Percentiles rank a stretch among this genome's conserved stretches.
These are phyloP conservation scores for Taphrina deformans DNA, from an alignment of 1,139 yeast genomes.

Conservation along the genomic window DNA sequence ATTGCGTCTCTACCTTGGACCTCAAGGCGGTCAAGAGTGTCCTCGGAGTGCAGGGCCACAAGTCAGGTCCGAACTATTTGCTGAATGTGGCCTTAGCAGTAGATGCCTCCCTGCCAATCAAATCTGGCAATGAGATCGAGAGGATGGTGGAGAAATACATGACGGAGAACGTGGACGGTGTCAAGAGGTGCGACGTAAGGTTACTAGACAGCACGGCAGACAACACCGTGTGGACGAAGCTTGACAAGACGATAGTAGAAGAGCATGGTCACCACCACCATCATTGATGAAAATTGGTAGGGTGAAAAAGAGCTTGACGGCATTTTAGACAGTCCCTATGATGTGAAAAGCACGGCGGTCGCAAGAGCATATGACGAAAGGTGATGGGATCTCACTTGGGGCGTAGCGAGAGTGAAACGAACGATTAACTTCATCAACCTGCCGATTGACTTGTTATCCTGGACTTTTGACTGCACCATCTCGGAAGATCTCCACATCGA, in stretches of 20 bases:
- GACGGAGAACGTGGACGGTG: constrained; percentile 28
- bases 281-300: neutral
- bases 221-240: constrained; percentile 12
- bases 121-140: constrained; percentile 27
- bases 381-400: neutral
- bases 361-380: neutral
- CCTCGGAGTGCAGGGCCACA: constrained; percentile 37
- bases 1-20: constrained; percentile 19
- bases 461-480: too few relatives aligned
- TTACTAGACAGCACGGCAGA: constrained; percentile 12
- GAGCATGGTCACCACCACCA: constrained; percentile 20
- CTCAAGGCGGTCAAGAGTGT: constrained; percentile 30
- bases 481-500: too few relatives aligned
- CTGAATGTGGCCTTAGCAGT: constrained; percentile 26
- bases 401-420: too few relatives aligned
- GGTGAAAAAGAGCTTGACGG: too few relatives aligned
- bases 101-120: constrained; percentile 26
- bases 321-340: too few relatives aligned
- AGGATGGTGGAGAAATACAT: constrained; percentile 27
- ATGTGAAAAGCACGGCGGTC: neutral
- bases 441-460: too few relatives aligned
- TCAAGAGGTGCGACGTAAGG: constrained; percentile 23
- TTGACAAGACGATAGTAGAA: constrained; percentile 25
- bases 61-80: constrained; percentile 39
- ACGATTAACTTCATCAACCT: too few relatives aligned